Evolutionary conservation across 495 filamentous ascomycete genomes (phyloP), one percentile per base, ranked within the genome.

Genomic region (Chaetomium tenue): DNA sequence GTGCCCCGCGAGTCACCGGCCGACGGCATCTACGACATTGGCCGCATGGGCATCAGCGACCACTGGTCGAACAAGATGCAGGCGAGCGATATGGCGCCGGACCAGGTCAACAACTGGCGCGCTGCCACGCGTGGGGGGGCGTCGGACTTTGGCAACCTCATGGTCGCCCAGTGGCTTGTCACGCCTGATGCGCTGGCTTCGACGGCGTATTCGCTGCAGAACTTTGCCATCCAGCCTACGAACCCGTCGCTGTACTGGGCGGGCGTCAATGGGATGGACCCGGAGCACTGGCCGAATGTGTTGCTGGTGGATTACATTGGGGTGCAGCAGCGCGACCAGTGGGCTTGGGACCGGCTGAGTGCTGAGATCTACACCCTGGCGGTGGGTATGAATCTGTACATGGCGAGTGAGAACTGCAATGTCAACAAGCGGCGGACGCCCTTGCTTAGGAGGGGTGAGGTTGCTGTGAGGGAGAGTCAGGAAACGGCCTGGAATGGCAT

Each of bases 241-340:
- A 72, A 72, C 59, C 70, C 70, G 0, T 54, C 70, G 54, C 60
- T 72, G 9, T 72, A 72, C 62, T 72, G 61, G 62, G 58, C 59
- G 8, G 70, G 70, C 9, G 67, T 72, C 26, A 70, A 66, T 60
- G 57, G 65, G 20, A 72, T 72, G 50, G 60, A 51, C 25, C 70
- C 70, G 46, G 53, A 67, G 59, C 59, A 60, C 33, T 72, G 58
- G 55, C 70, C 70, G 1, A 72, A 67, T 40, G 70, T 72, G n/a
- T 4, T 72, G 25, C 13, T 72, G 47, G 61, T 63, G 0, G 70
- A 72, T 25, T 72, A 72, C 65, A 68, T 72, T 20, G 70, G 70
- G 22, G 65, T 67, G 9, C 61, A 63, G 47, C 48, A 63, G 25
- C 56, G 37, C 22, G 57, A 67, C n/a, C 54, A 66, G 39, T 57